A percentile compares a stretch with the other conserved stretches of the same genome.
These are phyloP conservation scores for Candida frijolesensis DNA, from an alignment of 1,139 yeast species.

Conservation along the genomic window DNA sequence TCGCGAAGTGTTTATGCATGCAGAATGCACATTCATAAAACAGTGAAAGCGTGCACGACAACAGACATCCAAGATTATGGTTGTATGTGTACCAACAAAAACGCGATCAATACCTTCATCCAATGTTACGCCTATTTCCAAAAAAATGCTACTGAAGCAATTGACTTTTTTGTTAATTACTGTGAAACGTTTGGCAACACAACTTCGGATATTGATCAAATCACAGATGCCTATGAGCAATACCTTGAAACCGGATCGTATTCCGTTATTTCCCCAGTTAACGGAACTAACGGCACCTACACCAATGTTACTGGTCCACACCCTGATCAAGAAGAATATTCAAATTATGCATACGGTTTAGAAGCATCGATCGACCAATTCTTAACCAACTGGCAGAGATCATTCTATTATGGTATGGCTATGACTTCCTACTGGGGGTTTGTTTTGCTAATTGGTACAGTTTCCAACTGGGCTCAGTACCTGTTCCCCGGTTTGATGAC, in stretches of 20 bases:
- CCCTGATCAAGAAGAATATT: neutral
- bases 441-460: slow-evolving; percentile 39
- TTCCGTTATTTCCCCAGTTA: slow-evolving; percentile 22
- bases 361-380: slow-evolving; percentile 21
- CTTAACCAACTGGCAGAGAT: slow-evolving; percentile 29
- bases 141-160: slow-evolving; percentile 7
- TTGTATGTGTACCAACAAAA: slow-evolving; percentile 16
- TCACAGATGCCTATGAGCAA: slow-evolving; percentile 19
- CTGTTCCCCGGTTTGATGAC: slow-evolving; percentile 23
- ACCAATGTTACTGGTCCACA: neutral
- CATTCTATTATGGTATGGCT: slow-evolving; percentile 7
- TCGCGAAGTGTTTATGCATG: slow-evolving; percentile 7
- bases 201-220: slow-evolving; percentile 18
- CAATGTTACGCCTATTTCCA: slow-evolving; percentile 17
- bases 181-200: slow-evolving; percentile 18
- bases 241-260: slow-evolving; percentile 22
- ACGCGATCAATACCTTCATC: slow-evolving; percentile 18
- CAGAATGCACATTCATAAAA: slow-evolving; percentile 7
- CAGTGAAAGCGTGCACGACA: slow-evolving; percentile 17
- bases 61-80: slow-evolving; percentile 8
- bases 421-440: slow-evolving; percentile 49
- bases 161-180: slow-evolving; percentile 9
- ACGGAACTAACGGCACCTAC: neutral
- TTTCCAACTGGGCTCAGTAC: slow-evolving; percentile 38
- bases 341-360: slow-evolving; percentile 7